These are phyloP conservation scores for Oryza longistaminata DNA, from an alignment of 176 grass and related monocot species.

Conservation along the genomic window DNA sequence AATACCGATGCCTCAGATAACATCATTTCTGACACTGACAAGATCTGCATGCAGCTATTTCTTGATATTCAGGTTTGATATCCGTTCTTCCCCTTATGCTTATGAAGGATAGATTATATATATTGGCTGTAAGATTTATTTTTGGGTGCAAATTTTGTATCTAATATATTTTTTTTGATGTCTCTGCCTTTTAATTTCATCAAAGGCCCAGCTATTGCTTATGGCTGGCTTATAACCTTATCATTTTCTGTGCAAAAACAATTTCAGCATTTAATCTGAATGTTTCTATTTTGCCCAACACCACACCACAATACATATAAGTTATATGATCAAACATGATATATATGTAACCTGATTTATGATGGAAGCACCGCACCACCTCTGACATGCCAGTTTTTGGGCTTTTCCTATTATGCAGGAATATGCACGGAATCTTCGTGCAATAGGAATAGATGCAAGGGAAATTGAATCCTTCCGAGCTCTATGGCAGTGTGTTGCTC, in stretches of 20 bases:
- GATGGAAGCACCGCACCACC: too few relatives aligned
- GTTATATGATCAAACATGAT: background rate
- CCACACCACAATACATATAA: background rate
- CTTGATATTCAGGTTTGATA: constrained; percentile 89
- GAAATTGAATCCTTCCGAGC: constrained; percentile 69
- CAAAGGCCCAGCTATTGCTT: background rate
- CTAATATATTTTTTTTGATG: background rate
- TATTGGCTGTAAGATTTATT: background rate
- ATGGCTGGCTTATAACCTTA: background rate
- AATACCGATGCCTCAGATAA: constrained; percentile 80
- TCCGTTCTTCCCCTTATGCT: background rate
- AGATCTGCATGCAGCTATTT: constrained; percentile 99
- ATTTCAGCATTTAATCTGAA: background rate
- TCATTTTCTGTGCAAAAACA: background rate
- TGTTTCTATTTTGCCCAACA: background rate
- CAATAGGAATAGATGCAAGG: constrained; percentile 66
- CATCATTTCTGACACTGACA: constrained; percentile 91
- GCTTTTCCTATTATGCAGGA: constrained; percentile 54
- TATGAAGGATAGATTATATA: background rate
- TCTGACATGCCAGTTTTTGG: background rate
- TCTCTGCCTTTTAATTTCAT: background rate
- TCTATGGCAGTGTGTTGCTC: constrained; percentile 94
- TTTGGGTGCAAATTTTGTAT: background rate
- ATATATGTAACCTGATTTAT: too few relatives aligned
- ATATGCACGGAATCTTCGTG: constrained; percentile 79